Conservation (phyloP, 345 rosid genomes). For the Syzygium aqueum region DNA sequence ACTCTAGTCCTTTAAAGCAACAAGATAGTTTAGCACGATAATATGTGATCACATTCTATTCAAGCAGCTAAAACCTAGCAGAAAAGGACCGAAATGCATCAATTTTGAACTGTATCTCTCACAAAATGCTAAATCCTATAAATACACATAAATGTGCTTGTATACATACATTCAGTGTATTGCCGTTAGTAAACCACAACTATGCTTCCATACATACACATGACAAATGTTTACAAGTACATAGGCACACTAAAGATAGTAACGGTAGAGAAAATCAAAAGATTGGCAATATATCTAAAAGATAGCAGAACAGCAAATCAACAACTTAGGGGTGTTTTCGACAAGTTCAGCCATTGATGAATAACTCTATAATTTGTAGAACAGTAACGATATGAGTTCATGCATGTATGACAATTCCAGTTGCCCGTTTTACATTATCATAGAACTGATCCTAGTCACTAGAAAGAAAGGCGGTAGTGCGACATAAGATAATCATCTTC, state of each 20-base stretch:
- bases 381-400: background rate
- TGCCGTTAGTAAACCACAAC: background rate
- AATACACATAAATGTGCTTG: background rate
- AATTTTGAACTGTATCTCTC: background rate
- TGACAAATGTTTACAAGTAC: background rate
- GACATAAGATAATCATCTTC: background rate
- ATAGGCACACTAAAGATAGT: background rate
- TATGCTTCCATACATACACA: background rate
- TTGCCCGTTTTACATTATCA: background rate
- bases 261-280: background rate
- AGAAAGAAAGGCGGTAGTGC: background rate
- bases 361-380: background rate
- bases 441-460: background rate
- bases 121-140: background rate
- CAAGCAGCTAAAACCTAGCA: background rate
- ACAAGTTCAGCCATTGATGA: background rate
- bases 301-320: background rate
- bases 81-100: background rate
- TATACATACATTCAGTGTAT: background rate
- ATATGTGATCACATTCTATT: background rate
- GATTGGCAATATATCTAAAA: background rate
- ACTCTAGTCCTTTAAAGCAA: slow-evolving; percentile 58
- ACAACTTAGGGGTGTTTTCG: background rate
- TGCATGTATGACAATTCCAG: background rate
- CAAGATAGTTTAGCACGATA: slow-evolving; percentile 15